Evolutionary conservation across 345 rosid species (phyloP).

Genomic region (Populus nigra): DNA sequence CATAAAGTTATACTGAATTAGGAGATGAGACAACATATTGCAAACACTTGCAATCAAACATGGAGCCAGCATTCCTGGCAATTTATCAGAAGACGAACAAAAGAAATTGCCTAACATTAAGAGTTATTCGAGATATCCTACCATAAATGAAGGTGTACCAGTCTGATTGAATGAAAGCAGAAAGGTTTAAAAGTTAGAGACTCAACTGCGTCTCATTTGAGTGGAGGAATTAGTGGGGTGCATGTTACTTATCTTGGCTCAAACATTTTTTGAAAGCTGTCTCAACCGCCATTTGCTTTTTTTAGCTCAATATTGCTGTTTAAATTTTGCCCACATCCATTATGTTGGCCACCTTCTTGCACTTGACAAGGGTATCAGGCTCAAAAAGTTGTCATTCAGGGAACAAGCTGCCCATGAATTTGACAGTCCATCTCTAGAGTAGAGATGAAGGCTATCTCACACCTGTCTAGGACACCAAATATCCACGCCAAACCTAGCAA

Average conservation of each 20-base stretch:
- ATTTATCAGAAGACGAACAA: background rate
- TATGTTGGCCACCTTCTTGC: background rate
- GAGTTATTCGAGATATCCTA: background rate
- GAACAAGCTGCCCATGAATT: background rate
- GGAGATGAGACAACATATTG: too few species aligned
- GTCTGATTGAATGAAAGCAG: background rate
- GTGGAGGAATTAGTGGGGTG: background rate
- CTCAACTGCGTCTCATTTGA: background rate
- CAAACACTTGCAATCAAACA: too few species aligned
- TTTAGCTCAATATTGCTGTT: background rate
- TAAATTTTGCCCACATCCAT: background rate
- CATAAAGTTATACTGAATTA: too few species aligned
- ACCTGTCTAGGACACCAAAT: background rate
- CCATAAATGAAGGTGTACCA: background rate
- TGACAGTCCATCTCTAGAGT: background rate
- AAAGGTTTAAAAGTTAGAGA: background rate
- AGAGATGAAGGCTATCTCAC: too few species aligned
- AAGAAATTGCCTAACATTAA: background rate
- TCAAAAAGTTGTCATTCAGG: background rate
- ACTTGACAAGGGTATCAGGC: background rate
- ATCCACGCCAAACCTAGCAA: background rate
- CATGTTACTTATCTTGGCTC: conserved; percentile 13
- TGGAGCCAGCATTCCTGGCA: background rate
- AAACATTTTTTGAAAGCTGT: background rate
- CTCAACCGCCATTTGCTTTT: conserved; percentile 1